phyloP scores from a whole-genome alignment of 176 grass and related monocot species.

The Secale cereale region DNA sequence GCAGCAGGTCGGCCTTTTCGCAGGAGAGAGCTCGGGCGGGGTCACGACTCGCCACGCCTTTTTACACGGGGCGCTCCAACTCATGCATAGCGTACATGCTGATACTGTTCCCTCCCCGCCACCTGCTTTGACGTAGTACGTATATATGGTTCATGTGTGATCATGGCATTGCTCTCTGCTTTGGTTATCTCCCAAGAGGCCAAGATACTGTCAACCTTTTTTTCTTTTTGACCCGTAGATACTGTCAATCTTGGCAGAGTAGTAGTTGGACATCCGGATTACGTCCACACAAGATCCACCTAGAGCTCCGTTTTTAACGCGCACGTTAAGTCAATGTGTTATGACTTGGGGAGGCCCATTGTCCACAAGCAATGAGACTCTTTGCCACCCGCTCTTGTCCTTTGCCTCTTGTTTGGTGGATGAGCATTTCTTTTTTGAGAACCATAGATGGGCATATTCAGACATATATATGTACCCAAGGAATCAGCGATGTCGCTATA shows the following conservation, averaged over 20 bases:
- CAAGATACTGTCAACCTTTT: no score
- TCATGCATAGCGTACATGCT: no score
- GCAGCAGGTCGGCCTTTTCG: background rate
- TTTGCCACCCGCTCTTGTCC: conserved; percentile 18
- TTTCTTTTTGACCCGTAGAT: no score
- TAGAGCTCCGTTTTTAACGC: background rate
- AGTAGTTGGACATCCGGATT: background rate
- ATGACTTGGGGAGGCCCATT: background rate
- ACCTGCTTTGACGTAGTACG: background rate
- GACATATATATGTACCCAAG: no score
- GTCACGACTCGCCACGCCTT: background rate
- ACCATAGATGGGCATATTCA: background rate
- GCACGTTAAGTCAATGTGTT: background rate
- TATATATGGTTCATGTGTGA: background rate
- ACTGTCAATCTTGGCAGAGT: background rate
- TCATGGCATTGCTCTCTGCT: background rate
- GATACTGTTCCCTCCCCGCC: background rate
- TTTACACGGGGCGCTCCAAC: no score
- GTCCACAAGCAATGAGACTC: background rate
- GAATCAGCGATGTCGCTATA: background rate
- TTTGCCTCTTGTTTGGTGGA: conserved; percentile 17
- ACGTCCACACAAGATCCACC: background rate
- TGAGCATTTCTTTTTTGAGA: no score
- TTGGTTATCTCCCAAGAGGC: background rate
- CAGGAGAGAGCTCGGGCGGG: background rate